Evolutionary conservation across 345 rosid species (phyloP).

Genomic region (Limnanthes douglasii): DNA sequence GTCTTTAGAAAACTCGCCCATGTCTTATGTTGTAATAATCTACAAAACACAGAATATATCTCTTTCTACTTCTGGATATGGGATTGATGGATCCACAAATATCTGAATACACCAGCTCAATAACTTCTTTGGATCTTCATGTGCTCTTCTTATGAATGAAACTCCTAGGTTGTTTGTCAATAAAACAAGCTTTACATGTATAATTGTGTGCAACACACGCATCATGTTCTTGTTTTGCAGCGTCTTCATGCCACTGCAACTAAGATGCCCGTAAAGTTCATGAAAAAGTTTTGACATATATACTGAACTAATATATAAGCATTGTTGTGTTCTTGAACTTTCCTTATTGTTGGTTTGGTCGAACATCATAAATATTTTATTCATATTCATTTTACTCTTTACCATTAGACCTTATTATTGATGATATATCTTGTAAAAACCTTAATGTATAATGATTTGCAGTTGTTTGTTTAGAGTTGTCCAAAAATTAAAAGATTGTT

Average conservation of each 20-base stretch:
- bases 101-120: not conserved
- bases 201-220: not conserved
- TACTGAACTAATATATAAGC: too few relatives aligned
- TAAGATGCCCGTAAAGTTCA: not conserved
- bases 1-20: not conserved
- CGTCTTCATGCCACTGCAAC: not conserved
- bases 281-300: too few relatives aligned
- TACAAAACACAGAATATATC: constrained; percentile 1
- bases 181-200: not conserved
- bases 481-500: too few relatives aligned
- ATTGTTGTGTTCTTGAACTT: too few relatives aligned
- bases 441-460: too few relatives aligned
- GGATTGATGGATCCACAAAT: constrained; percentile 3
- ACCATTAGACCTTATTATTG: not conserved
- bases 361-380: too few relatives aligned
- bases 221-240: not conserved
- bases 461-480: not conserved
- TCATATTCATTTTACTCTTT: constrained; percentile 1
- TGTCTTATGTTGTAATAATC: constrained; percentile 1
- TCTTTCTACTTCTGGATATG: not conserved
- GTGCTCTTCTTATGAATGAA: not conserved
- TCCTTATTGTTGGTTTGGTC: too few relatives aligned
- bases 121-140: not conserved
- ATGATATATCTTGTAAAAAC: too few relatives aligned
- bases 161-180: not conserved